These are phyloP conservation scores for Boletus pseudopeckii DNA, from an alignment of 768 basidiomycete species.

Conservation along the genomic window DNA sequence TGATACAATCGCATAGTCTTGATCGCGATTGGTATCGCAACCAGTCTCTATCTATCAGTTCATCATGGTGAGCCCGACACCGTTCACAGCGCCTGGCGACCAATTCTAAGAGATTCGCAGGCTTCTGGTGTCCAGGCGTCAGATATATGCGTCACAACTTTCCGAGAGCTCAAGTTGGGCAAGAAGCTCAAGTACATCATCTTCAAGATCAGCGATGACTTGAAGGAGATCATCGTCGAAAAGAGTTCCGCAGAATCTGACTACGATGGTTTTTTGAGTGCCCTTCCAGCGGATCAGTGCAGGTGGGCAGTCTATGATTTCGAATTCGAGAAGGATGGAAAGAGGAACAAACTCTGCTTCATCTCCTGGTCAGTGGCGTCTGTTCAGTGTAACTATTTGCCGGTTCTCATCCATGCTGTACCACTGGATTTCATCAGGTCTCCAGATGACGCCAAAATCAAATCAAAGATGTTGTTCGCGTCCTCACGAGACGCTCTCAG, in stretches of 20 bases:
- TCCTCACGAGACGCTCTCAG: slow-evolving; percentile 84
- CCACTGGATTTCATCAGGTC: slow-evolving; percentile 51
- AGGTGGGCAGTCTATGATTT: slow-evolving; percentile 93
- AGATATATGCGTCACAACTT: slow-evolving; percentile 42
- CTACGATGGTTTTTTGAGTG: slow-evolving; percentile 71
- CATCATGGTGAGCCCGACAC: slow-evolving; percentile 29
- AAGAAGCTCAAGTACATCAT: slow-evolving; percentile 84
- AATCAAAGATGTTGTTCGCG: slow-evolving; percentile 92
- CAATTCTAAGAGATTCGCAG: slow-evolving; percentile 10
- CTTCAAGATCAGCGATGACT: slow-evolving; percentile 57
- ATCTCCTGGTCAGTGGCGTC: slow-evolving; percentile 70
- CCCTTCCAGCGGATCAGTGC: slow-evolving; percentile 71
- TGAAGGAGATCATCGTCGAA: slow-evolving; percentile 72
- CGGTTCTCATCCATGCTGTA: not conserved
- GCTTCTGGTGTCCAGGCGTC: slow-evolving; percentile 46
- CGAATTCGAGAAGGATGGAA: slow-evolving; percentile 71
- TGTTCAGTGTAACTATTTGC: not conserved
- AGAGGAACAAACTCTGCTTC: slow-evolving; percentile 87
- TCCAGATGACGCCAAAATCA: slow-evolving; percentile 82
- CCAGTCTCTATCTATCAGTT: slow-evolving; percentile 18
- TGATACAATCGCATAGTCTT: not conserved
- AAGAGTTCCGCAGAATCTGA: slow-evolving; percentile 48
- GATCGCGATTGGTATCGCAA: slow-evolving; percentile 28
- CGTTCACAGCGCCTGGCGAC: not conserved
- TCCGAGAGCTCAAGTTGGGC: slow-evolving; percentile 20